Conservation (phyloP, 2,329 filamentous ascomycete genomes). For the Penicillium digitatum region DNA sequence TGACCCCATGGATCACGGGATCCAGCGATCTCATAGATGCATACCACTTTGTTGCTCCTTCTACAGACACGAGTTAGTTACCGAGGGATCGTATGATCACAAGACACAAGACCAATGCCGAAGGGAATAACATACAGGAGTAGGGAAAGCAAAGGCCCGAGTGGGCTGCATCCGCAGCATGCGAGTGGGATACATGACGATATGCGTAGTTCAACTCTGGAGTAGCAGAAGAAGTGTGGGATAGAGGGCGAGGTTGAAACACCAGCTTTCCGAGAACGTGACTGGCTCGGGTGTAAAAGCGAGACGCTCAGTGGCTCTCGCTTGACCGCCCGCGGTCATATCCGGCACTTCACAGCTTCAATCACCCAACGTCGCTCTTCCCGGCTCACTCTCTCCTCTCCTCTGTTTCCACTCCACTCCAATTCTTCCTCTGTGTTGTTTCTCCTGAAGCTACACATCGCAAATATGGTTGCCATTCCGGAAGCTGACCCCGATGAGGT, state of each 20-base stretch:
- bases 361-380: constrained; percentile 31
- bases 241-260: constrained; percentile 20
- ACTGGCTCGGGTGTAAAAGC: constrained; percentile 36
- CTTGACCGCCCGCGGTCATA: constrained; percentile 39
- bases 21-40: constrained; percentile 18
- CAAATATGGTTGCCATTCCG: constrained; percentile 77
- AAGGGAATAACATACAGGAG: constrained; percentile 59
- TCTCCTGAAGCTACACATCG: constrained; percentile 26
- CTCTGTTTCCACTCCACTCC: constrained; percentile 21
- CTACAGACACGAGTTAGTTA: constrained; percentile 47
- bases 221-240: constrained; percentile 15
- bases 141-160: constrained; percentile 50
- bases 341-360: constrained; percentile 36
- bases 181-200: constrained; percentile 63
- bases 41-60: constrained; percentile 63
- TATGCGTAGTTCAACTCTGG: constrained; percentile 6
- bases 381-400: constrained; percentile 25
- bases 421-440: constrained; percentile 16
- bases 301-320: constrained; percentile 34
- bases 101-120: constrained; percentile 8
- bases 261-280: constrained; percentile 23
- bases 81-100: constrained; percentile 20
- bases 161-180: constrained; percentile 60
- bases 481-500: constrained; percentile 63
- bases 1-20: constrained; percentile 7